phyloP scores from a whole-genome alignment of 169 alveolate species.

The Cryptosporidium baileyi region DNA sequence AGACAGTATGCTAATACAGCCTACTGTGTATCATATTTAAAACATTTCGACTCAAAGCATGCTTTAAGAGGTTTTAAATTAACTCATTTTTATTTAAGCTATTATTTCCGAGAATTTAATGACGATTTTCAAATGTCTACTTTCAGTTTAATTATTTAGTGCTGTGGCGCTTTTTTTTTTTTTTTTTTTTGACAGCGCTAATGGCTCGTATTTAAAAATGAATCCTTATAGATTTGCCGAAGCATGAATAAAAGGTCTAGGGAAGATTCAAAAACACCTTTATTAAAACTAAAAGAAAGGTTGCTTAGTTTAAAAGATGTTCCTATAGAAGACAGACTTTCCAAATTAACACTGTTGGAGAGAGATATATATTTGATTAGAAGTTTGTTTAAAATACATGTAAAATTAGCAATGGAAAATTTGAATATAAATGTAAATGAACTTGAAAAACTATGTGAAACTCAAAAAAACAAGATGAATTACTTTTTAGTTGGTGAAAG shows the following conservation, averaged over 20 bases:
- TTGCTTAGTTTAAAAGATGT: not conserved
- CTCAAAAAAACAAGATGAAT: no score
- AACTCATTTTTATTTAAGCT: not conserved
- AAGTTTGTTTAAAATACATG: not conserved
- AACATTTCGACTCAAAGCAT: constrained; percentile 68
- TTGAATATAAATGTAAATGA: no score
- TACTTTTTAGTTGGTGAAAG: no score
- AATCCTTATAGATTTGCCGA: no score
- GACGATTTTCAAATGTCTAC: no score
- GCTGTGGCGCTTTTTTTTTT: no score
- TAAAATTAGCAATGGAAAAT: not conserved
- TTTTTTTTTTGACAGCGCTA: no score
- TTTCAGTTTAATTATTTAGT: no score
- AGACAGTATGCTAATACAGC: not conserved
- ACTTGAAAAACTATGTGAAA: no score
- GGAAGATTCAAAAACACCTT: no score
- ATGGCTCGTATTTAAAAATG: no score
- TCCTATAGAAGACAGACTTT: not conserved
- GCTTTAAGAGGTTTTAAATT: not conserved
- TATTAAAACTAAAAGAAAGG: constrained; percentile 13
- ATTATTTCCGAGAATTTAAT: not conserved
- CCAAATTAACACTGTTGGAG: constrained; percentile 37
- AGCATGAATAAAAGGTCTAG: no score
- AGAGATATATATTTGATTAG: constrained; percentile 16
- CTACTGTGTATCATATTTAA: not conserved